Evolutionary conservation across 164 flowering plant species (phyloP).

Genomic region (Warburgia ugandensis): DNA sequence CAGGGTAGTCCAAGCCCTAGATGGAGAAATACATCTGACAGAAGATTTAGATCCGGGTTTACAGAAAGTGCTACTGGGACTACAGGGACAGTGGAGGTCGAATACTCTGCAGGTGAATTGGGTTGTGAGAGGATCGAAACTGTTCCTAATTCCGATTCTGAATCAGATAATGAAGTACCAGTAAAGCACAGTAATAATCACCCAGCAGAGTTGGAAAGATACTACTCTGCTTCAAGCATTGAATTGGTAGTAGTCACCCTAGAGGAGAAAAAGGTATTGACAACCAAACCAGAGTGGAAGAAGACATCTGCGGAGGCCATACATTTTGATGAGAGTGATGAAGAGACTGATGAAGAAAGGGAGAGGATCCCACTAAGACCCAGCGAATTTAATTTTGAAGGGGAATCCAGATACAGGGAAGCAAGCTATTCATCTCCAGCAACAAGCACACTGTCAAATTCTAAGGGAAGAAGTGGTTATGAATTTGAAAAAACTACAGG

Average conservation of each 20-base stretch:
- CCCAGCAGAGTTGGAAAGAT: no score
- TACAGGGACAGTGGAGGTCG: no score
- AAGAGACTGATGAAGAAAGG: slow-evolving; percentile 14
- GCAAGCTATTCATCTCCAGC: background rate
- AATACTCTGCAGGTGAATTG: no score
- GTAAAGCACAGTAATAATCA: no score
- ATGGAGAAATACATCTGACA: slow-evolving; percentile 2
- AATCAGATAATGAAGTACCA: no score
- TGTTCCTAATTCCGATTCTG: no score
- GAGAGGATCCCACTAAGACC: background rate
- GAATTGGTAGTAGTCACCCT: no score
- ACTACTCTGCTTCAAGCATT: no score
- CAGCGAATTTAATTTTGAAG: background rate
- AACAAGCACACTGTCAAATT: background rate
- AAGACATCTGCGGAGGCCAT: slow-evolving; percentile 14
- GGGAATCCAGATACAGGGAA: background rate
- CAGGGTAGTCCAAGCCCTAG: slow-evolving; percentile 14
- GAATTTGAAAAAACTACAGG: background rate
- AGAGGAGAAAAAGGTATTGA: no score
- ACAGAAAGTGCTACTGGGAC: no score
- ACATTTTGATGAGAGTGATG: slow-evolving; percentile 29
- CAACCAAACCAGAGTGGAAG: background rate
- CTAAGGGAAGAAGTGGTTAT: background rate
- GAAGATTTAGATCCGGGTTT: no score
- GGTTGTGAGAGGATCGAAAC: no score